Conservation (phyloP, 495 filamentous ascomycete genomes). For the Xylaria castorea region DNA sequence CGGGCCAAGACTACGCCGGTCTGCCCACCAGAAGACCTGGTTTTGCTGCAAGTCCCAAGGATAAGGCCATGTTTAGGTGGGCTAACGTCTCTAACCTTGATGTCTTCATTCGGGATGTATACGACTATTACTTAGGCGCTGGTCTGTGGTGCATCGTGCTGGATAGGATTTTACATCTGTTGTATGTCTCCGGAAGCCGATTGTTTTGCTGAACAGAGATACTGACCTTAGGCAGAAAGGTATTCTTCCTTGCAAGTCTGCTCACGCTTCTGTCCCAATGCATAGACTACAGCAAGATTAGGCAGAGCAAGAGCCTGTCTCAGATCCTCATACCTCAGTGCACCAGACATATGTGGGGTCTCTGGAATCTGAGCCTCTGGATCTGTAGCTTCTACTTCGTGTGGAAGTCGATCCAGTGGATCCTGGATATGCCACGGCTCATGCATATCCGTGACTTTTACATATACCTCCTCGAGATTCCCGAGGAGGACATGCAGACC, state of each 20-base stretch:
- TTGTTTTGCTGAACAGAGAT: constrained; percentile 18
- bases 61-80: constrained; percentile 95
- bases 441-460: constrained; percentile 88
- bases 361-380: constrained; percentile 82
- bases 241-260: constrained; percentile 83
- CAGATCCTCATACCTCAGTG: constrained; percentile 84
- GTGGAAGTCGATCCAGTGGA: constrained; percentile 73
- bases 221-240: constrained; percentile 44
- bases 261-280: constrained; percentile 86
- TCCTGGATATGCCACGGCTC: constrained; percentile 78
- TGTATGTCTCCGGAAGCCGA: constrained; percentile 61
- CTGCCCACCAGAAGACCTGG: constrained; percentile 34
- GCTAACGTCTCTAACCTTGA: constrained; percentile 92
- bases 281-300: constrained; percentile 79
- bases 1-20: constrained; percentile 41
- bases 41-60: constrained; percentile 69
- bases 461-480: constrained; percentile 80
- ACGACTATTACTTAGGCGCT: constrained; percentile 83
- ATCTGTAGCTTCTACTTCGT: constrained; percentile 88
- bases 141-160: constrained; percentile 91
- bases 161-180: constrained; percentile 69
- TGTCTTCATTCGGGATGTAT: constrained; percentile 88
- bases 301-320: constrained; percentile 73
- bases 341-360: constrained; percentile 82
- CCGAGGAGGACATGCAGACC: constrained; percentile 92